These are phyloP conservation scores for Penicillium antarcticum DNA, from an alignment of 495 filamentous ascomycete genomes.

Conservation along the genomic window DNA sequence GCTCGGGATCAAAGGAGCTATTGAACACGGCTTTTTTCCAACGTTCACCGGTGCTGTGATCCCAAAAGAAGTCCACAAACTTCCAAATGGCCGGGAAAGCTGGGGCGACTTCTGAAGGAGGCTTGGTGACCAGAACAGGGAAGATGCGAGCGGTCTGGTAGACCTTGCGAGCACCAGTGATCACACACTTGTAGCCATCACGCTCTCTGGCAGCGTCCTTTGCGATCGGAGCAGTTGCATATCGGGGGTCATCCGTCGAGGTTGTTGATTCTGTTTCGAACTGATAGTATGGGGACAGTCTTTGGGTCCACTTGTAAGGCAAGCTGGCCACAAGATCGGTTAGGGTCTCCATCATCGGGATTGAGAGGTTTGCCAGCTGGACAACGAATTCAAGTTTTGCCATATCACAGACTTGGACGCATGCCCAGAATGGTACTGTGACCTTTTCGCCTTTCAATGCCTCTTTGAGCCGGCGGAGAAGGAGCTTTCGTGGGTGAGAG, in stretches of 20 bases:
- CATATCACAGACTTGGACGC: constrained; percentile 10
- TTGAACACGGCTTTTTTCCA: constrained; percentile 6
- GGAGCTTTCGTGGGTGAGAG: not conserved
- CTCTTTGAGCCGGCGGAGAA: constrained; percentile 1
- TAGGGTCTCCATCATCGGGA: not conserved
- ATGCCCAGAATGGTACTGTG: constrained; percentile 8
- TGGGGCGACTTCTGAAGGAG: not conserved
- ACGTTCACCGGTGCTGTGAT: not conserved
- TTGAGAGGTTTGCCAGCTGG: not conserved
- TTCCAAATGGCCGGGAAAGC: not conserved
- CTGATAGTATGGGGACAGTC: not conserved
- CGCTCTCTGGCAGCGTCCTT: constrained; percentile 3
- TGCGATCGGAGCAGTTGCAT: not conserved
- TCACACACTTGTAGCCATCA: constrained; percentile 9
- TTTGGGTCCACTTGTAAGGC: constrained; percentile 3
- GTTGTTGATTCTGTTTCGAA: not conserved
- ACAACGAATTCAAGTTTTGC: constrained; percentile 1
- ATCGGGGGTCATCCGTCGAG: not conserved
- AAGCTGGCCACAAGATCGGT: not conserved
- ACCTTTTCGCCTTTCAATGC: not conserved
- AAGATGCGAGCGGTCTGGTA: constrained; percentile 3
- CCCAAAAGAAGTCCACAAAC: constrained; percentile 9
- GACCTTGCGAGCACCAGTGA: constrained; percentile 5
- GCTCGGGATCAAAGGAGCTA: not conserved
- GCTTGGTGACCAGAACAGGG: not conserved